phyloP scores from a whole-genome alignment of 345 rosid genomes.

The Leavenworthia alabamica region DNA sequence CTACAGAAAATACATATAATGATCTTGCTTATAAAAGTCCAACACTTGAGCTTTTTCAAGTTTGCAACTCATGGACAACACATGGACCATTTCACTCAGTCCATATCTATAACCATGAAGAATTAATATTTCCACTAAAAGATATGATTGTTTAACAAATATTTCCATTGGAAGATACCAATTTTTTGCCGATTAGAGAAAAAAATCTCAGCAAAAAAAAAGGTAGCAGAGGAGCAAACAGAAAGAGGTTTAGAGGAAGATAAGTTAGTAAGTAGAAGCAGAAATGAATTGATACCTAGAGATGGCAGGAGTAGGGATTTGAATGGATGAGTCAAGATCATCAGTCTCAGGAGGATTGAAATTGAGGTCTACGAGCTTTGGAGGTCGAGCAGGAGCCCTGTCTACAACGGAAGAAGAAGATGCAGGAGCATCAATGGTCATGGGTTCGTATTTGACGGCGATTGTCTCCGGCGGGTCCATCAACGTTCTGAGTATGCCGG shows the following conservation, averaged over 20 bases:
- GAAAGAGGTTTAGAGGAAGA: neutral
- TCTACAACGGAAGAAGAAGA: slow-evolving; percentile 23
- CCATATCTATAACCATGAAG: neutral
- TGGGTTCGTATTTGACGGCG: slow-evolving; percentile 48
- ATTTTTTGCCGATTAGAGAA: neutral
- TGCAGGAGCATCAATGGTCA: slow-evolving; percentile 24
- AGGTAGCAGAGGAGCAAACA: neutral
- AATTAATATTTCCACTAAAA: neutral
- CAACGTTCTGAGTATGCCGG: slow-evolving; percentile 1
- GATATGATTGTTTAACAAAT: neutral
- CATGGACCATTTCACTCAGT: neutral
- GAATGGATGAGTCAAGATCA: slow-evolving; percentile 36
- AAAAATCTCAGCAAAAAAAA: neutral
- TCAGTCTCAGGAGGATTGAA: slow-evolving; percentile 79
- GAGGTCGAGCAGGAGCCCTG: slow-evolving; percentile 30
- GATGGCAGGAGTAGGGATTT: slow-evolving; percentile 30
- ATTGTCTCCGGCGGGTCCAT: slow-evolving; percentile 30
- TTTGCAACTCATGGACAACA: neutral
- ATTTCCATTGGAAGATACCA: neutral
- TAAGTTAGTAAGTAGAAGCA: neutral
- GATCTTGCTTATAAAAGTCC: neutral
- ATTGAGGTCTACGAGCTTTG: slow-evolving; percentile 75
- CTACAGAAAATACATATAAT: neutral
- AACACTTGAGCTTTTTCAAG: neutral
- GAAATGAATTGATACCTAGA: slow-evolving; percentile 36